Evolutionary conservation across 768 basidiomycete genomes (phyloP), one percentile per base, ranked within the genome.

Genomic region (Boletus barrowsii): DNA sequence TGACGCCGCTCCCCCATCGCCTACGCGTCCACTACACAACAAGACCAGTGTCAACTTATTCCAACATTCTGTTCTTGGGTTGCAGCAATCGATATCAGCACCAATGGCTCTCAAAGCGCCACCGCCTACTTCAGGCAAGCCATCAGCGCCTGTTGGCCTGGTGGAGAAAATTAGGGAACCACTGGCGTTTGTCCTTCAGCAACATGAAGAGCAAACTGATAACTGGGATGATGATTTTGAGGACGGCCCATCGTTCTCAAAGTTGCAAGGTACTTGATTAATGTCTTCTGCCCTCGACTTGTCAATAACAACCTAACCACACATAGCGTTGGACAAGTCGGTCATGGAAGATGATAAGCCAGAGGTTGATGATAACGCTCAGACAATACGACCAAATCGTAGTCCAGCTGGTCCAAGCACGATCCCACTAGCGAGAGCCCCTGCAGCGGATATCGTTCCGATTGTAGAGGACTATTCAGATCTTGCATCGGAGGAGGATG

Each of bases 191-290:
- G 81, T 77, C 15, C 72, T 90, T 22, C 86, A 84, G 54, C 80
- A 82, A 22, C 88, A 87, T 17, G 89, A 94, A 73, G 87, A 92
- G 59, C 89, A 91, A 67, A 89, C 87, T 2, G 94, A 97, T 67
- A 96, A 94, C 59, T 99, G 97, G 97, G 97, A 99, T 64, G 92
- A 94, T 59, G 97, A 99, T 66, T 99, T 99, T 60, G 93, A 94
- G 67, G 93, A 92, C 60, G 93, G 88, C 2, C 93, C 94, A 33
- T 93, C 92, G 0, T 82, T 91, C 49, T 83, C 87, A 9, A 96
- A 94, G 70, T 69, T 95, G 30, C 88, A 88, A 75, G 86, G 83
- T 61, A 52, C 37, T 43, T 39, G 29, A 18, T 45, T 3, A 41
- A 24, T 42, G 10, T 32, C 9, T 10, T 46, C 14, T 45, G 10